A percentile compares a stretch with the other conserved stretches of the same genome.
Conservation (phyloP, 495 filamentous ascomycete genomes). For the Physcia stellaris region DNA sequence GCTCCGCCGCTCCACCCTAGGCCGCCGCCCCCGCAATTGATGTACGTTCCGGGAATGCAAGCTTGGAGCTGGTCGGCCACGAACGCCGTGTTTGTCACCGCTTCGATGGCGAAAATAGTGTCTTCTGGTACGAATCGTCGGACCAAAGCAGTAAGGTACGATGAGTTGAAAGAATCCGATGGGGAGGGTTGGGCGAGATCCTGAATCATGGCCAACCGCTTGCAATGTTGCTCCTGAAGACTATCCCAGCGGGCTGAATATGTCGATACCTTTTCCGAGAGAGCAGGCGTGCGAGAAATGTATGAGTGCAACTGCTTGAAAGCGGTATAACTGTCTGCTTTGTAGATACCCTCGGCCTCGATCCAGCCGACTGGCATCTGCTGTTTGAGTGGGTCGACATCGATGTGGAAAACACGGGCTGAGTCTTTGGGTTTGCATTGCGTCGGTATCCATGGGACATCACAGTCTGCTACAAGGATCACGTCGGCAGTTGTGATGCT, state of each 20-base stretch:
- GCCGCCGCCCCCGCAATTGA: constrained; percentile 90
- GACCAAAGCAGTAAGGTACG: constrained; percentile 54
- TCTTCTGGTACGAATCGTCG: constrained; percentile 53
- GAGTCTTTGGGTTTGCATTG: constrained; percentile 37
- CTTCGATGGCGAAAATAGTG: constrained; percentile 76
- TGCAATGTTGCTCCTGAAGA: constrained; percentile 44
- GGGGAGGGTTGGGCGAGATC: constrained; percentile 37
- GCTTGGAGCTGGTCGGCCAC: constrained; percentile 74
- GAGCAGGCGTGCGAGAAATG: constrained; percentile 33
- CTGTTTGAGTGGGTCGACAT: constrained; percentile 76
- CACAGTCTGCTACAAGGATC: constrained; percentile 78
- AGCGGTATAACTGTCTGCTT: constrained; percentile 56
- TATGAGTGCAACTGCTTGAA: constrained; percentile 59
- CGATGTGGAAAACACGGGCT: constrained; percentile 66
- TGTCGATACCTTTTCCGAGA: constrained; percentile 30
- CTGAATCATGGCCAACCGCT: constrained; percentile 44
- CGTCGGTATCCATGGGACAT: constrained; percentile 62
- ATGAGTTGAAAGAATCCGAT: constrained; percentile 47
- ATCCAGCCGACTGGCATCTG: constrained; percentile 80
- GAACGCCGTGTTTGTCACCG: constrained; percentile 68
- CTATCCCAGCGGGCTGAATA: constrained; percentile 34
- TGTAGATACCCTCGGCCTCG: constrained; percentile 56
- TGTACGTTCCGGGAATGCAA: constrained; percentile 65
- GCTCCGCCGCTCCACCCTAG: constrained; percentile 93
- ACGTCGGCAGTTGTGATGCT: constrained; percentile 64